A percentile compares a stretch with the other conserved stretches of the same genome.
phyloP scores from a whole-genome alignment of 2,329 filamentous ascomycete species.

The Cladosporium sp. region DNA sequence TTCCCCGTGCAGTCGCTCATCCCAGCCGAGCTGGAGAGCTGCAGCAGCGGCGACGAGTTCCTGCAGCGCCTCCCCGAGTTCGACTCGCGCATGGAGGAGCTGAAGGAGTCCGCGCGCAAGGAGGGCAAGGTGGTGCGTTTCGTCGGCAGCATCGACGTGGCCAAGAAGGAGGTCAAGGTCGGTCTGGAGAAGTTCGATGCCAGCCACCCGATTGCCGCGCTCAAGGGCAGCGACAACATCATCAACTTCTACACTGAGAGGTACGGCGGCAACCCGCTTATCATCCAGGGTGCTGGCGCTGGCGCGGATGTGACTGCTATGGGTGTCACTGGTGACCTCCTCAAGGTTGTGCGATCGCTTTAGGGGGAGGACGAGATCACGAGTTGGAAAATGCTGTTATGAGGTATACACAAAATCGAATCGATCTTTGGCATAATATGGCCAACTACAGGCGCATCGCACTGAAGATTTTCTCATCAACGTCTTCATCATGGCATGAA shows the following conservation, averaged over 20 bases:
- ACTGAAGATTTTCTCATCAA: no score
- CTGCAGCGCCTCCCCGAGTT: conserved; percentile 77
- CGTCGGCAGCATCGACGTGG: conserved; percentile 88
- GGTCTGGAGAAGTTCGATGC: conserved; percentile 82
- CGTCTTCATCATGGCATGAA: no score
- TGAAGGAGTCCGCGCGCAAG: conserved; percentile 81
- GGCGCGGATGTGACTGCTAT: conserved; percentile 96
- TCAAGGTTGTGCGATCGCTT: conserved; percentile 81
- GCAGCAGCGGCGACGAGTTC: conserved; percentile 80
- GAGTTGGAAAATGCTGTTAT: not conserved
- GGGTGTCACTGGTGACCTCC: conserved; percentile 90
- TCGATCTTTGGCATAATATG: not conserved
- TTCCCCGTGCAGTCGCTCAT: conserved; percentile 96
- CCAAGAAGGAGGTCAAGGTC: conserved; percentile 80
- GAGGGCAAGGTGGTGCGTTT: conserved; percentile 92
- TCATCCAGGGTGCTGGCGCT: conserved; percentile 88
- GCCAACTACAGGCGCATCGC: no score
- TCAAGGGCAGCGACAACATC: conserved; percentile 98
- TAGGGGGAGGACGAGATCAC: conserved; percentile 16
- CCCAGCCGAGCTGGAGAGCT: conserved; percentile 79
- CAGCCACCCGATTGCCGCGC: conserved; percentile 85
- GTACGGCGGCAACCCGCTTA: conserved; percentile 87
- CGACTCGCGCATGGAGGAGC: conserved; percentile 84
- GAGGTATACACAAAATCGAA: conserved; percentile 3
- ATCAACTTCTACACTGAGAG: conserved; percentile 98